Evolutionary conservation across 2,329 filamentous ascomycete species (phyloP).

Genomic region (Diaporthe nobilis): DNA sequence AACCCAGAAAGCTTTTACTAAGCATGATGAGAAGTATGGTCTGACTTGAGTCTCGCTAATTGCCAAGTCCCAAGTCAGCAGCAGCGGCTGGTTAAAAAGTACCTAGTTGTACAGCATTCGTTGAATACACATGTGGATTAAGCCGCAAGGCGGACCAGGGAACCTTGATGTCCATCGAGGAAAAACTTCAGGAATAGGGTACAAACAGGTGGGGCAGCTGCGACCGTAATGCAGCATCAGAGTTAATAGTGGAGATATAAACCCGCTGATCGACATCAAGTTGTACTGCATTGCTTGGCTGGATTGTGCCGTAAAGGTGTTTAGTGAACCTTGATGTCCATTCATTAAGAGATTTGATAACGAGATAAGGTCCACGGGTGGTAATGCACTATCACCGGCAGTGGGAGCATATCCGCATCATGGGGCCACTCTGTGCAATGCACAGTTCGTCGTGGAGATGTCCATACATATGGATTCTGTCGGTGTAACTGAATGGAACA

Average conservation of each 20-base stretch:
- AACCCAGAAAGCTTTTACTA: not conserved
- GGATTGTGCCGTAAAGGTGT: not conserved
- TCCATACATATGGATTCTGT: not conserved
- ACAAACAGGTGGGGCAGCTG: not conserved
- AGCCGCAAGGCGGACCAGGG: not conserved
- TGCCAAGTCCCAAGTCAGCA: not conserved
- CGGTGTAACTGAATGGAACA: not conserved
- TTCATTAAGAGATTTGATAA: not conserved
- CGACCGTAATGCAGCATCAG: not conserved
- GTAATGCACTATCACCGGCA: not conserved
- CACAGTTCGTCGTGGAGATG: not conserved
- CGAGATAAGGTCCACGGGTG: too few relatives aligned
- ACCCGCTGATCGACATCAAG: not conserved
- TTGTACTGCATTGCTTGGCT: not conserved
- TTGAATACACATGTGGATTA: not conserved
- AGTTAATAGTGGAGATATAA: not conserved
- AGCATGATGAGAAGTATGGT: not conserved
- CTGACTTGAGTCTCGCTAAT: not conserved
- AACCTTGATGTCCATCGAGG: not conserved
- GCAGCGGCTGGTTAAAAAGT: not conserved
- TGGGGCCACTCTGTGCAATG: not conserved
- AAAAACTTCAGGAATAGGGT: not conserved
- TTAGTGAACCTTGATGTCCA: not conserved
- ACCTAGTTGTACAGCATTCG: not conserved
- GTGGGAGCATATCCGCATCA: not conserved